Evolutionary conservation across 2,329 filamentous ascomycete species (phyloP).

Genomic region (Trichoderma cornu-damae): DNA sequence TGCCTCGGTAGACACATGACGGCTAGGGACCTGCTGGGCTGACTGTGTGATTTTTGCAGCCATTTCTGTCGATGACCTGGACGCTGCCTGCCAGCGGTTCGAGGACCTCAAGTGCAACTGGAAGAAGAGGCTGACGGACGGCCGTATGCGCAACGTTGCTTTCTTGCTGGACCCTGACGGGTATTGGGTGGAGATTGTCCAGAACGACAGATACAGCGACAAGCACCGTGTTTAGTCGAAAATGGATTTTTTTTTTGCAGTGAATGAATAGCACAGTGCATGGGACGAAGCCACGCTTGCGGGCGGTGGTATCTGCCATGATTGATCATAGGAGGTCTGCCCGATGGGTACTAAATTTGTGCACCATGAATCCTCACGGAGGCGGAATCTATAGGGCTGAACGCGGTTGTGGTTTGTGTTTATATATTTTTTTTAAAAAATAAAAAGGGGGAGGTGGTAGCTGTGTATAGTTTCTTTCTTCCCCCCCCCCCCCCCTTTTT

Average conservation of each 20-base stretch:
- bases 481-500: no score
- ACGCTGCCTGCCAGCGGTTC: slow-evolving; percentile 79
- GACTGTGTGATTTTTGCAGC: slow-evolving; percentile 41
- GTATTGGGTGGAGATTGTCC: slow-evolving; percentile 77
- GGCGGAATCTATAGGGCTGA: background rate
- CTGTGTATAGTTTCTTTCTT: no score
- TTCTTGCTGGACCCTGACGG: slow-evolving; percentile 85
- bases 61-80: slow-evolving; percentile 80
- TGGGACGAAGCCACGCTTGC: no score
- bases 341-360: background rate
- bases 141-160: slow-evolving; percentile 87
- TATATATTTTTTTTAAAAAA: no score
- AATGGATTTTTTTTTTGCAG: no score
- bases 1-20: background rate
- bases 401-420: no score
- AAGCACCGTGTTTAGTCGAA: slow-evolving; percentile 32
- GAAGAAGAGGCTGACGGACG: slow-evolving; percentile 94
- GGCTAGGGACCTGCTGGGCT: slow-evolving; percentile 9
- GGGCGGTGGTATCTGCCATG: no score
- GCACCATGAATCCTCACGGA: background rate
- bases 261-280: no score
- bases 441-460: no score
- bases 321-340: no score
- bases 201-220: slow-evolving; percentile 65
- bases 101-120: slow-evolving; percentile 77